These are phyloP conservation scores for Phytophthora chlamydospora DNA, from an alignment of 352 stramenopile species.

Conservation along the genomic window DNA sequence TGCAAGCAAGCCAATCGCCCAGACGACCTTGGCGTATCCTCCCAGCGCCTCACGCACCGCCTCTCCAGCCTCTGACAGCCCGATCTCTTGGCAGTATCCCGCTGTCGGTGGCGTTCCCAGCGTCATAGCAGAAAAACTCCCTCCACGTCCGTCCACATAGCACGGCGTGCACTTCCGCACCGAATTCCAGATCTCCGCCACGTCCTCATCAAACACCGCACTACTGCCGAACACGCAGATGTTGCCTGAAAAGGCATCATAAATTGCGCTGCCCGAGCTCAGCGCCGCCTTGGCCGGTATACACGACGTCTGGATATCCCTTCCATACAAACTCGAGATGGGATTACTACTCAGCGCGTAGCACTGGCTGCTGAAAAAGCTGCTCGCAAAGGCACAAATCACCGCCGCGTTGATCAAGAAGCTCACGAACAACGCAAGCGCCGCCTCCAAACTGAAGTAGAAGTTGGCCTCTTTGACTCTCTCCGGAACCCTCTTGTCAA, in stretches of 20 bases:
- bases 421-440: slow-evolving; percentile 82
- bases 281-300: slow-evolving; percentile 58
- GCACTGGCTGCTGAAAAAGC: slow-evolving; percentile 82
- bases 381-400: slow-evolving; percentile 89
- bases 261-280: slow-evolving; percentile 60
- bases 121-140: neutral
- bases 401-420: slow-evolving; percentile 94
- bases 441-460: slow-evolving; percentile 89
- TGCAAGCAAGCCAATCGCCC: slow-evolving; percentile 91
- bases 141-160: slow-evolving; percentile 48
- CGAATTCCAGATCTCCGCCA: slow-evolving; percentile 8
- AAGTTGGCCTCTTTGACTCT: slow-evolving; percentile 68
- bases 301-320: slow-evolving; percentile 71
- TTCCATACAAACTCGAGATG: slow-evolving; percentile 55
- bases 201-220: slow-evolving; percentile 11
- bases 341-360: slow-evolving; percentile 52
- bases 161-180: slow-evolving; percentile 46
- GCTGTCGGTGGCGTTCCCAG: slow-evolving; percentile 30
- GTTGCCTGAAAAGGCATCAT: slow-evolving; percentile 60
- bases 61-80: slow-evolving; percentile 68
- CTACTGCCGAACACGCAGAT: slow-evolving; percentile 45
- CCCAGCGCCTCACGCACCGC: slow-evolving; percentile 72
- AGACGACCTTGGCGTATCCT: slow-evolving; percentile 72
- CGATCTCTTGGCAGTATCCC: slow-evolving; percentile 84
- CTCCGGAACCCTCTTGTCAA: slow-evolving; percentile 27